Conservation (phyloP, 305 asterid genomes). For the Fraxinus latifolia region DNA sequence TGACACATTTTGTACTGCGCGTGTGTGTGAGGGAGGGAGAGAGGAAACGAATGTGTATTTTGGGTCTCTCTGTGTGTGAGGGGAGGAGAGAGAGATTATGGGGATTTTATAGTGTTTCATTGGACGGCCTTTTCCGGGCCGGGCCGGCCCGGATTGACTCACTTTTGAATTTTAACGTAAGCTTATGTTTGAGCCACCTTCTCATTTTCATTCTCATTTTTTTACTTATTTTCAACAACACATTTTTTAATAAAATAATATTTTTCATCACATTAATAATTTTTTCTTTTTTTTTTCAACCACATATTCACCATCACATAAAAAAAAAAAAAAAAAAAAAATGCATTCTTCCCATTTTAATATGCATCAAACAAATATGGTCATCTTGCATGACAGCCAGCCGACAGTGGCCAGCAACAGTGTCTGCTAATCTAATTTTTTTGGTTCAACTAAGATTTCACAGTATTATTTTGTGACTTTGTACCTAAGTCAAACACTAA, state of each 20-base stretch:
- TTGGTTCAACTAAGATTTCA: background rate
- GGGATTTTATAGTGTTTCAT: constrained; percentile 13
- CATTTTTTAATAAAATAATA: no score
- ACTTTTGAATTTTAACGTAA: background rate
- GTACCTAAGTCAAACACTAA: background rate
- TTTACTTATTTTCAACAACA: no score
- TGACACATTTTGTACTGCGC: constrained; percentile 24
- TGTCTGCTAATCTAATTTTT: background rate
- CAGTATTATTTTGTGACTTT: background rate
- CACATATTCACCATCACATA: no score
- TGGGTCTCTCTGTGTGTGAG: no score
- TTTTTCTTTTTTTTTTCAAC: no score
- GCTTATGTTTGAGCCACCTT: no score
- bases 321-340: no score
- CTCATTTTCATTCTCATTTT: no score
- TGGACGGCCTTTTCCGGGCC: background rate
- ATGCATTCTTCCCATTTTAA: no score
- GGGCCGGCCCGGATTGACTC: background rate
- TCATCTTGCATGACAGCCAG: background rate
- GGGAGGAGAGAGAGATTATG: background rate
- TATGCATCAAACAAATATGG: background rate
- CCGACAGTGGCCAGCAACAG: background rate
- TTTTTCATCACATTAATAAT: no score
- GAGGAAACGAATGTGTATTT: no score
- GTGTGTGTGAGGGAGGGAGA: background rate